phyloP scores from a whole-genome alignment of 169 alveolate species.

The Plasmodium reichenowi region DNA sequence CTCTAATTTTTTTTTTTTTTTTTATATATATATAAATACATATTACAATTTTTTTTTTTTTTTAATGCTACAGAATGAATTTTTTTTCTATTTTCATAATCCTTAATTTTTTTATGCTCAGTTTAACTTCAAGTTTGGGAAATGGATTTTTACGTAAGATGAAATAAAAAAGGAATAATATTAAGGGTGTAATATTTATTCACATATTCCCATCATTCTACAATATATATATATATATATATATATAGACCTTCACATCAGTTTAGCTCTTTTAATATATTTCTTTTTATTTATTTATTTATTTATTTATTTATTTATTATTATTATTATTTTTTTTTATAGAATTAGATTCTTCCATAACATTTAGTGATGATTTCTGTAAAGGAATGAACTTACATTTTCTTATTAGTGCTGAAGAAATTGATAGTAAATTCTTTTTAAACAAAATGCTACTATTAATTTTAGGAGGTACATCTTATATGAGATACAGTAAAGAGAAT shows the following conservation, averaged over 20 bases:
- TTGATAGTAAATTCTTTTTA: neutral
- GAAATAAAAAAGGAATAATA: neutral
- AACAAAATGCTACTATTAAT: neutral
- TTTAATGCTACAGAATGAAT: slow-evolving; percentile 35
- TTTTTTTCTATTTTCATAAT: slow-evolving; percentile 27
- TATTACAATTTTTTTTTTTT: neutral
- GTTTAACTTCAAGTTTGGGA: neutral
- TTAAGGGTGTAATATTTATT: neutral
- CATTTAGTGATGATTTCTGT: slow-evolving; percentile 10
- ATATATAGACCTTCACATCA: neutral
- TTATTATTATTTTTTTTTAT: neutral
- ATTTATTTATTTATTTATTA: no score
- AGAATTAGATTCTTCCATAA: neutral
- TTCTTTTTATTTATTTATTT: neutral
- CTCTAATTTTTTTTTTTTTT: no score
- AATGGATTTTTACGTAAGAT: slow-evolving; percentile 25
- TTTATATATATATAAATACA: no score
- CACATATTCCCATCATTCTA: neutral
- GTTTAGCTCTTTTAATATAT: neutral
- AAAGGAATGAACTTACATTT: slow-evolving; percentile 31
- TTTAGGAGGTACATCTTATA: slow-evolving; percentile 3
- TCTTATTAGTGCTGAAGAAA: slow-evolving; percentile 54
- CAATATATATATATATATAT: neutral
- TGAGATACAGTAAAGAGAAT: neutral
- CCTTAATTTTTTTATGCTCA: slow-evolving; percentile 24